These are phyloP conservation scores for Trichosporon inkin DNA, from an alignment of 1,284 basidiomycete species.

Conservation along the genomic window DNA sequence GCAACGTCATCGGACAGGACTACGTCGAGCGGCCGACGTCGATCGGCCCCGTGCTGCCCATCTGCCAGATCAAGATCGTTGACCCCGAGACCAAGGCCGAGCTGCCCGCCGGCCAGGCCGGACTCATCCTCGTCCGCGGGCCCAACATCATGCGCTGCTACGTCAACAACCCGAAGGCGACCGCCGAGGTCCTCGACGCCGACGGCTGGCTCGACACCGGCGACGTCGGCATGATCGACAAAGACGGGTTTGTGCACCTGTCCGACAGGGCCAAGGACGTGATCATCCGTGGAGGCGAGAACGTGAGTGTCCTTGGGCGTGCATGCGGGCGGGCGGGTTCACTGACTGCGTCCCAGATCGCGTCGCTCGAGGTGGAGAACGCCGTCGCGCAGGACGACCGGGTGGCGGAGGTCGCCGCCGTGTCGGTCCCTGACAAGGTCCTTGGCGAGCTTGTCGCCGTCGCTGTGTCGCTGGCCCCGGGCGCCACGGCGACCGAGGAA, in stretches of 20 bases:
- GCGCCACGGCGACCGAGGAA: slow-evolving; percentile 11
- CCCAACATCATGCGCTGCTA: slow-evolving; percentile 43
- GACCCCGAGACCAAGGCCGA: slow-evolving; percentile 29
- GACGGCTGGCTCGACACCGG: slow-evolving; percentile 48
- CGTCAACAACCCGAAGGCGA: slow-evolving; percentile 25
- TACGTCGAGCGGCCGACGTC: slow-evolving; percentile 23
- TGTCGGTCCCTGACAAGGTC: slow-evolving; percentile 35
- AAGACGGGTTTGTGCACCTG: slow-evolving; percentile 40
- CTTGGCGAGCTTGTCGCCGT: slow-evolving; percentile 43
- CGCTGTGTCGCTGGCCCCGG: slow-evolving; percentile 30
- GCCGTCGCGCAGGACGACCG: slow-evolving; percentile 35
- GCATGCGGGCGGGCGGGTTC: background rate
- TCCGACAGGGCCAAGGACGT: slow-evolving; percentile 40
- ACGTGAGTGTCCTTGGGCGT: slow-evolving; percentile 18
- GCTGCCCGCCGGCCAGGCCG: slow-evolving; percentile 25
- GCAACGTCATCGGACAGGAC: slow-evolving; percentile 35
- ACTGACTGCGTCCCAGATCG: slow-evolving; percentile 28
- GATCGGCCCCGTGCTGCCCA: slow-evolving; percentile 24
- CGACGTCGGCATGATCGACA: slow-evolving; percentile 37
- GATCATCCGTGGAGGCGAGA: slow-evolving; percentile 48
- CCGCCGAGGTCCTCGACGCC: slow-evolving; percentile 23
- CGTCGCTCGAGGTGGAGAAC: slow-evolving; percentile 41
- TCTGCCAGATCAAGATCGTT: slow-evolving; percentile 34
- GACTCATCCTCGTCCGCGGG: slow-evolving; percentile 32
- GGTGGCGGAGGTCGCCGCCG: slow-evolving; percentile 37